A percentile compares a stretch with the other conserved stretches of the same genome.
These are phyloP conservation scores for Lathyrus oleraceus DNA, from an alignment of 306 rosid species.

Conservation along the genomic window DNA sequence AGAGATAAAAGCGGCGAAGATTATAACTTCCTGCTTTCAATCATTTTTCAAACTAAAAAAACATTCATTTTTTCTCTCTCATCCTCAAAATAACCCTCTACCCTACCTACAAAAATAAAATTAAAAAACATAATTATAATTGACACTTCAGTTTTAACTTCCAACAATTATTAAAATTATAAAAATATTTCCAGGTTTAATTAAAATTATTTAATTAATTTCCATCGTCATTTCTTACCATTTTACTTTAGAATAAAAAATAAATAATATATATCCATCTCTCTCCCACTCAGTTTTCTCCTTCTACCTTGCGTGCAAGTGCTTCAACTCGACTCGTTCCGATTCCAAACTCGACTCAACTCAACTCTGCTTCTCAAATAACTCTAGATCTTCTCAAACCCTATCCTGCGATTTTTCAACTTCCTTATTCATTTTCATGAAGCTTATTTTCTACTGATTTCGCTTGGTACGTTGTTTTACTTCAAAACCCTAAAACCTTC, in stretches of 20 bases:
- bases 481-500: slow-evolving; percentile 52
- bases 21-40: slow-evolving; percentile 28
- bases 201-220: slow-evolving; percentile 30
- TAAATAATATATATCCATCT: slow-evolving; percentile 32
- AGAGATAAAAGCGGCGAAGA: slow-evolving; percentile 63
- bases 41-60: slow-evolving; percentile 18
- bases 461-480: slow-evolving; percentile 50
- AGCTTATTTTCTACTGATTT: slow-evolving; percentile 54
- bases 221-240: neutral
- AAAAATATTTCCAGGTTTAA: neutral
- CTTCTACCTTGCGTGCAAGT: slow-evolving; percentile 26
- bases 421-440: slow-evolving; percentile 45
- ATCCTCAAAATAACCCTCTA: neutral
- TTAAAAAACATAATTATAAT: neutral
- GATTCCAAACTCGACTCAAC: slow-evolving; percentile 31
- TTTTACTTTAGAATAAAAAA: neutral
- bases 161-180: neutral
- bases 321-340: slow-evolving; percentile 41
- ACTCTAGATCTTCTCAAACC: slow-evolving; percentile 46
- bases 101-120: neutral
- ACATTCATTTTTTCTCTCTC: neutral
- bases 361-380: slow-evolving; percentile 6
- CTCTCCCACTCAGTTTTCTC: slow-evolving; percentile 7
- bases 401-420: slow-evolving; percentile 37
- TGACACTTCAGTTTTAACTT: slow-evolving; percentile 17